Evolutionary conservation across 176 grass and related monocot genomes (phyloP).

Genomic region (Elymus sibiricus): DNA sequence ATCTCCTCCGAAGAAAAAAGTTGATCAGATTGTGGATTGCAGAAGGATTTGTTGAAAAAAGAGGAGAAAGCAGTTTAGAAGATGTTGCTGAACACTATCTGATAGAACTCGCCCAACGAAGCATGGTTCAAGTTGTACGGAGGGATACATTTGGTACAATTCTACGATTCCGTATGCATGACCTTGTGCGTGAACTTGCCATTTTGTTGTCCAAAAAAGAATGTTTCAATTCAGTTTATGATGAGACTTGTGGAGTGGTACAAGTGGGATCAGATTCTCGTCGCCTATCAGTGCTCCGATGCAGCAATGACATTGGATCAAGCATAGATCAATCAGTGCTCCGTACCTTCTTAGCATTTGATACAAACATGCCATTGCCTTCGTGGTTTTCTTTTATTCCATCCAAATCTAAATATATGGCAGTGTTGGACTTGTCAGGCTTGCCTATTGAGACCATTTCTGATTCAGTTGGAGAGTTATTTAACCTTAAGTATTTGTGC

Average conservation of each 20-base stretch:
- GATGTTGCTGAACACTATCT: conserved; percentile 54
- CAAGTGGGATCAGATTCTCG: not conserved
- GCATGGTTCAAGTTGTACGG: conserved; percentile 38
- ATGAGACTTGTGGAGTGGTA: not conserved
- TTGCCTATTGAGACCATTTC: conserved; percentile 30
- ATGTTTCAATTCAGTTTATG: conserved; percentile 1
- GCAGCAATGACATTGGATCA: not conserved
- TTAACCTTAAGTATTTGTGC: too few relatives aligned
- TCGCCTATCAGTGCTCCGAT: not conserved
- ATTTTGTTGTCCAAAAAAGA: conserved; percentile 26
- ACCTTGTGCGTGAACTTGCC: conserved; percentile 42
- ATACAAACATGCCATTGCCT: not conserved
- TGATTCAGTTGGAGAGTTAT: conserved; percentile 19
- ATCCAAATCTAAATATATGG: conserved; percentile 20
- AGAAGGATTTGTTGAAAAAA: conserved; percentile 51
- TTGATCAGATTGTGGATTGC: conserved; percentile 48
- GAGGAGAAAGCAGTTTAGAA: conserved; percentile 39
- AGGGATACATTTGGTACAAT: conserved; percentile 35
- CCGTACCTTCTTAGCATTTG: conserved; percentile 43
- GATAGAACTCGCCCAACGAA: conserved; percentile 31
- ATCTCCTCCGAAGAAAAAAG: conserved; percentile 9
- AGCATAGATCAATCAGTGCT: conserved; percentile 5
- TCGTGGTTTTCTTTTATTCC: conserved; percentile 1
- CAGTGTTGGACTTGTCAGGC: conserved; percentile 37
- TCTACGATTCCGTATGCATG: conserved; percentile 39